Evolutionary conservation across 164 flowering plant genomes (phyloP).

Genomic region (Magnolia changhungtana): DNA sequence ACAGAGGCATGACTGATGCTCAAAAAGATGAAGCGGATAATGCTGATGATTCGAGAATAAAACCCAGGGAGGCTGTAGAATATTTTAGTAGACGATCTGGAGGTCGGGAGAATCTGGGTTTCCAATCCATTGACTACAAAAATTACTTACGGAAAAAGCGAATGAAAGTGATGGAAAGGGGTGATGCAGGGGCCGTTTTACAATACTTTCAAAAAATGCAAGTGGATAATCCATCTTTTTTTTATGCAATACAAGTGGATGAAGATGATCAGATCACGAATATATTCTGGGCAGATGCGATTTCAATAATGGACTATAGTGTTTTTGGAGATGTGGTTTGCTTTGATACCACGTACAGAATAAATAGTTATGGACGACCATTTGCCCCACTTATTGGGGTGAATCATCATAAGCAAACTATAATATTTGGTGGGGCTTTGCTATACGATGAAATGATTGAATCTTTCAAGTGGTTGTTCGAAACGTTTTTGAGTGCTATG

Average conservation of each 20-base stretch:
- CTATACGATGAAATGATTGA: background rate
- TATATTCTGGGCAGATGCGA: slow-evolving; percentile 21
- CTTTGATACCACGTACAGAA: background rate
- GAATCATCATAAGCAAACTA: background rate
- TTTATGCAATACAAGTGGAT: slow-evolving; percentile 17
- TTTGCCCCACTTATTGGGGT: slow-evolving; percentile 1
- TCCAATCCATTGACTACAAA: background rate
- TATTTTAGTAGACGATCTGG: background rate
- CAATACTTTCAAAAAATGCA: slow-evolving; percentile 10
- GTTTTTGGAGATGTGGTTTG: slow-evolving; percentile 20
- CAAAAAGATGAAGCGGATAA: too few species aligned
- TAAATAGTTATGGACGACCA: background rate
- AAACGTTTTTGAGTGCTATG: background rate
- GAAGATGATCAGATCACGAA: slow-evolving; percentile 10
- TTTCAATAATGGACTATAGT: slow-evolving; percentile 10
- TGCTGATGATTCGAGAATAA: background rate
- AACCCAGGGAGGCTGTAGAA: background rate
- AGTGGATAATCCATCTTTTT: slow-evolving; percentile 9
- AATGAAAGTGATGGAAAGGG: background rate
- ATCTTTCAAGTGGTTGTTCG: background rate
- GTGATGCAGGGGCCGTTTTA: background rate
- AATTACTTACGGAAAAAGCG: background rate
- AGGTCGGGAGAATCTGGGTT: background rate
- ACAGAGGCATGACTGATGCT: background rate
- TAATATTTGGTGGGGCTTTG: background rate